A percentile compares a stretch with the other conserved stretches of the same genome.
phyloP scores from a whole-genome alignment of 1,284 basidiomycete species.

The Pascua sp. region DNA sequence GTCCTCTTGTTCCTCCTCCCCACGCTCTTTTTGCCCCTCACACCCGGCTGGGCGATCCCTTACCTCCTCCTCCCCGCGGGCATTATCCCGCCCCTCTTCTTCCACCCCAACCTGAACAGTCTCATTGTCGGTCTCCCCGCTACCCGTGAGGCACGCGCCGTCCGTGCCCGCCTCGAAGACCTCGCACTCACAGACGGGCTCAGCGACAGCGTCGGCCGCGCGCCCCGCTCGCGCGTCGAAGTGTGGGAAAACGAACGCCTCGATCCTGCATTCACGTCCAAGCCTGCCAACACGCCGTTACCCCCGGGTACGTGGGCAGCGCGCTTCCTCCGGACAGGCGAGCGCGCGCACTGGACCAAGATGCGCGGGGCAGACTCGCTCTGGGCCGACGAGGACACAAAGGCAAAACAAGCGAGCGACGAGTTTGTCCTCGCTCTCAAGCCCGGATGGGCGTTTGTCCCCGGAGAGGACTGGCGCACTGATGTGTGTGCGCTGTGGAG shows the following conservation, averaged over 20 bases:
- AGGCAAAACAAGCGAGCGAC: slow-evolving; percentile 10
- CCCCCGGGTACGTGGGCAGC: slow-evolving; percentile 30
- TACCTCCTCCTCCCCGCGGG: slow-evolving; percentile 45
- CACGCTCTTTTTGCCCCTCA: slow-evolving; percentile 41
- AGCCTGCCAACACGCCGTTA: slow-evolving; percentile 7
- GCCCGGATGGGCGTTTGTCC: slow-evolving; percentile 43
- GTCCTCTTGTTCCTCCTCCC: slow-evolving; percentile 42
- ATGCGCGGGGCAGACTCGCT: slow-evolving; percentile 9
- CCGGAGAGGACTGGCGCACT: slow-evolving; percentile 47
- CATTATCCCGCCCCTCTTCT: slow-evolving; percentile 34
- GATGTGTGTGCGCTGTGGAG: slow-evolving; percentile 45
- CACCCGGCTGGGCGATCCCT: slow-evolving; percentile 33
- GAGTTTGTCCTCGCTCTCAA: slow-evolving; percentile 39
- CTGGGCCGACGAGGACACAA: slow-evolving; percentile 26
- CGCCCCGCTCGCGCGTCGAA: slow-evolving; percentile 34
- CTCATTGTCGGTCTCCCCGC: slow-evolving; percentile 24
- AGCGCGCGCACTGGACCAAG: slow-evolving; percentile 45
- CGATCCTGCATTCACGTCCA: slow-evolving; percentile 34
- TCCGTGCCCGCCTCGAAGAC: slow-evolving; percentile 28
- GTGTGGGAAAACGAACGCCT: slow-evolving; percentile 50
- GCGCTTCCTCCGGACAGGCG: slow-evolving; percentile 34
- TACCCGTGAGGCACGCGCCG: slow-evolving; percentile 16
- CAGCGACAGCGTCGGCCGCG: slow-evolving; percentile 32
- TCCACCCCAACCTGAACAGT: slow-evolving; percentile 44
- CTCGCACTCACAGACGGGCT: slow-evolving; percentile 39